phyloP scores from a whole-genome alignment of 352 stramenopile genomes.

The Pythium vanterpoolii region DNA sequence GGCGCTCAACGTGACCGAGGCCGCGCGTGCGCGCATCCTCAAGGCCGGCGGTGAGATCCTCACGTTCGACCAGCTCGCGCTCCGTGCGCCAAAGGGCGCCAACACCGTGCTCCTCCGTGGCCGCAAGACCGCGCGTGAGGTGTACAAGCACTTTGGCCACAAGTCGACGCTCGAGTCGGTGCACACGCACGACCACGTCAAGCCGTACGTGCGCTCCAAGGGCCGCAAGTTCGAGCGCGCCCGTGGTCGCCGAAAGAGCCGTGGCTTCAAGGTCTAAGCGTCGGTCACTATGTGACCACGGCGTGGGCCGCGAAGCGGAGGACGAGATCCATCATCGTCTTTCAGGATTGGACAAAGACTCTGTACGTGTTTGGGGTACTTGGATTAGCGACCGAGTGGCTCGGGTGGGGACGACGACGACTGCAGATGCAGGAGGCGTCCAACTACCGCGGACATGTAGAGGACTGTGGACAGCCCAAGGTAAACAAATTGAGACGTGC shows the following conservation, averaged over 20 bases:
- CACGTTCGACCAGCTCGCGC: conserved; percentile 99
- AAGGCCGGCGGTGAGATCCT: conserved; percentile 98
- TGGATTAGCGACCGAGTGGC: conserved; percentile 25
- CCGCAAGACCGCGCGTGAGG: conserved; percentile 95
- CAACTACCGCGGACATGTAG: conserved; percentile 3
- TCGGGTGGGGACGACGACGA: neutral
- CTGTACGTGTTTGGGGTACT: conserved; percentile 7
- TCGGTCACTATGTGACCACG: conserved; percentile 4
- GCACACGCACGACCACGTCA: conserved; percentile 98
- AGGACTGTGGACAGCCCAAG: conserved; percentile 20
- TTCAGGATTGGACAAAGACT: conserved; percentile 16
- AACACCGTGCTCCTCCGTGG: conserved; percentile 99
- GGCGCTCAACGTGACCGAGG: conserved; percentile 98
- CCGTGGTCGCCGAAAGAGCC: conserved; percentile 97
- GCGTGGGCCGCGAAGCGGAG: conserved; percentile 17
- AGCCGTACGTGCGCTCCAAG: conserved; percentile 98
- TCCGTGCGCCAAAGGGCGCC: conserved; percentile 95
- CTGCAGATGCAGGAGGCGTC: neutral
- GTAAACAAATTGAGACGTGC: conserved; percentile 75
- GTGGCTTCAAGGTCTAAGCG: conserved; percentile 99
- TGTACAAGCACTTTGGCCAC: conserved; percentile 99
- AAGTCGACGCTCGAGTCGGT: conserved; percentile 95
- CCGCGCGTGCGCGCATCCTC: conserved; percentile 96
- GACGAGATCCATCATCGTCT: conserved; percentile 22
- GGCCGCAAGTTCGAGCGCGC: conserved; percentile 99